A percentile compares a stretch with the other conserved stretches of the same genome.
Evolutionary conservation across 2,329 filamentous ascomycete species (phyloP).

Genomic region (Colletotrichum sansevieriae): DNA sequence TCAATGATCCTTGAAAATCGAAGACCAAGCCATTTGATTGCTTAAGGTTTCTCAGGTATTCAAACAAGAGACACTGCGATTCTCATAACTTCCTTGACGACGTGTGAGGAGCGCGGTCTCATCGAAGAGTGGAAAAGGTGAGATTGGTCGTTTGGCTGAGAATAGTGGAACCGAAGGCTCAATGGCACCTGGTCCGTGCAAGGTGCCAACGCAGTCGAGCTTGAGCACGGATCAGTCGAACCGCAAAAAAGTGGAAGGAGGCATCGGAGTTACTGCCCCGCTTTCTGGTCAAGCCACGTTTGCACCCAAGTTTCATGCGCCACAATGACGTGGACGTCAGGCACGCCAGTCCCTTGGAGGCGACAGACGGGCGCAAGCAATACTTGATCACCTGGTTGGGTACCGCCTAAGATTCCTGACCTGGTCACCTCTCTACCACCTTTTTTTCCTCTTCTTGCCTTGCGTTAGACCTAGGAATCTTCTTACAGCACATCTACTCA

Average conservation of each 20-base stretch:
- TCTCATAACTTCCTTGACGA: too few relatives aligned
- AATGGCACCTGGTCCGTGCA: constrained; percentile 3
- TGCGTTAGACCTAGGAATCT: constrained; percentile 1
- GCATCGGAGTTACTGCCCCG: background rate
- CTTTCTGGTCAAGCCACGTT: constrained; percentile 47
- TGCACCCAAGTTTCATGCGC: constrained; percentile 46
- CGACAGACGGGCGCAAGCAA: background rate
- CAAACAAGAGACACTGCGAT: too few relatives aligned
- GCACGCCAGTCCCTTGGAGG: constrained; percentile 6
- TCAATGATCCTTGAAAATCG: too few relatives aligned
- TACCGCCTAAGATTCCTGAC: constrained; percentile 6
- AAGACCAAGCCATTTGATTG: too few relatives aligned
- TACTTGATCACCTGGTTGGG: constrained; percentile 11
- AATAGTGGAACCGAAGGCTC: background rate
- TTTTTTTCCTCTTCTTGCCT: background rate
- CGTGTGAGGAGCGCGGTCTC: too few relatives aligned
- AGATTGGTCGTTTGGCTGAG: background rate
- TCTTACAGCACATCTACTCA: background rate
- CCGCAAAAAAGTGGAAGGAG: too few relatives aligned
- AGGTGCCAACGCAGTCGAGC: background rate
- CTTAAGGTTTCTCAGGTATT: too few relatives aligned
- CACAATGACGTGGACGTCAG: constrained; percentile 57
- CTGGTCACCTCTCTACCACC: background rate
- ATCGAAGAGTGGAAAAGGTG: background rate
- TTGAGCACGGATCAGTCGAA: background rate